These are phyloP conservation scores for Phytophthora kernoviae DNA, from an alignment of 352 stramenopile genomes.

Conservation along the genomic window DNA sequence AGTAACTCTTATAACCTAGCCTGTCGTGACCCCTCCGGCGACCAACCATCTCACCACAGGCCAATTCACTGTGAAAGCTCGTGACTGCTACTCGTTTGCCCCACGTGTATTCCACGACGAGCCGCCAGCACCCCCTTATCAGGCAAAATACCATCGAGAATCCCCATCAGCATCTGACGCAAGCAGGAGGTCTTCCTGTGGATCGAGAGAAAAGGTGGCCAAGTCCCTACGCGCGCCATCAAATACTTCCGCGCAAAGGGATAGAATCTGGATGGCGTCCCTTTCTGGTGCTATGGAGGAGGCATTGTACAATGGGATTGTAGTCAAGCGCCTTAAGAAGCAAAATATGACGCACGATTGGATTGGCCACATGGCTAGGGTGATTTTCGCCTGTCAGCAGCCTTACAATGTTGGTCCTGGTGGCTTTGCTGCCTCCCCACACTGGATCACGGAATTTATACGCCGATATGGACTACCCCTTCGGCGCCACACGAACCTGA, in stretches of 20 bases:
- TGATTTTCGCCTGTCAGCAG: constrained; percentile 5
- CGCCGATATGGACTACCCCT: constrained; percentile 22
- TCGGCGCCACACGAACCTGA: constrained; percentile 25
- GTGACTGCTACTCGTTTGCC: too few species aligned
- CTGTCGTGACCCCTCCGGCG: too few species aligned
- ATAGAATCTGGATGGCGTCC: constrained; percentile 16
- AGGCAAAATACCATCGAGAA: not conserved
- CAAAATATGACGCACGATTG: constrained; percentile 17
- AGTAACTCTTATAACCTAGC: not conserved
- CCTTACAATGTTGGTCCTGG: not conserved
- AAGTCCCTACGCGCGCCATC: constrained; percentile 7
- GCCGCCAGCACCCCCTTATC: not conserved
- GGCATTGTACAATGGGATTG: constrained; percentile 9
- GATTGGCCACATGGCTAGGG: constrained; percentile 17
- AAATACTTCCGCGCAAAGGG: constrained; percentile 11
- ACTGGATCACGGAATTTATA: constrained; percentile 32
- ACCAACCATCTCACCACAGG: too few species aligned
- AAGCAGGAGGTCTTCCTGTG: constrained; percentile 19
- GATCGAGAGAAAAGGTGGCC: constrained; percentile 12
- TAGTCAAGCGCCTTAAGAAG: constrained; percentile 8
- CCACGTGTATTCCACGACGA: too few species aligned
- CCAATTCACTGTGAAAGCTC: too few species aligned
- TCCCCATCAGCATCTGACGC: constrained; percentile 7
- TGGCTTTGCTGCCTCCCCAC: constrained; percentile 22
- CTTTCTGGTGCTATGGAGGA: constrained; percentile 11